Percentiles rank a stretch among this genome's conserved stretches.
Conservation (phyloP, 2,329 filamentous ascomycete species). For the Trichoderma sp. region DNA sequence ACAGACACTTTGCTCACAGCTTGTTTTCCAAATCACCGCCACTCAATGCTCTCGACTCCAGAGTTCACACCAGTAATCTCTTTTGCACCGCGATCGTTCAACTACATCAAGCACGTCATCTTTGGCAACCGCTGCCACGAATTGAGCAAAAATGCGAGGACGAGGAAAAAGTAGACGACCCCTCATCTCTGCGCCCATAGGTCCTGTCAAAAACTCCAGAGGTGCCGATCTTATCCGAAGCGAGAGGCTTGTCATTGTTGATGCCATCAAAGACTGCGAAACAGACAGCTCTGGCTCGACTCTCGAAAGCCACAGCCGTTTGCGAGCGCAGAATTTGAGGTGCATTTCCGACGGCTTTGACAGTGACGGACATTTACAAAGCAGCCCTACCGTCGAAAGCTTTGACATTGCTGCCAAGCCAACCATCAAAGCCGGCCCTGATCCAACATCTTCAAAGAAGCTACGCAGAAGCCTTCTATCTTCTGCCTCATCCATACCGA, state of each 20-base stretch:
- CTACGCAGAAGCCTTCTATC: constrained; percentile 22
- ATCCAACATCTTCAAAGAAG: constrained; percentile 20
- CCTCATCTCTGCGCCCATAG: constrained; percentile 37
- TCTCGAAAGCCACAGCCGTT: constrained; percentile 4
- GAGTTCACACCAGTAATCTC: background rate
- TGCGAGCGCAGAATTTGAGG: constrained; percentile 24
- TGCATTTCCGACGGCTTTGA: constrained; percentile 34
- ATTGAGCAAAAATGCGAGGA: constrained; percentile 6
- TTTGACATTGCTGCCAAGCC: constrained; percentile 29
- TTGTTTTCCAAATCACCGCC: background rate
- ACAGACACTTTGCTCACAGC: background rate
- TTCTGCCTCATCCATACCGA: constrained; percentile 19
- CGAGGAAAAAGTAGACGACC: constrained; percentile 27
- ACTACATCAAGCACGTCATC: background rate
- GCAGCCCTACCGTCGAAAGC: constrained; percentile 32
- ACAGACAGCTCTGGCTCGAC: constrained; percentile 22
- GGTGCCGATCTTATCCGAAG: constrained; percentile 37
- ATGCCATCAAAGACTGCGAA: constrained; percentile 36
- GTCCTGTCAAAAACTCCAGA: constrained; percentile 38
- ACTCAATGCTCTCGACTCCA: background rate
- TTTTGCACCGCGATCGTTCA: background rate
- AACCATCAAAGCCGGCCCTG: constrained; percentile 19
- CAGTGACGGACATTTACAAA: constrained; percentile 26
- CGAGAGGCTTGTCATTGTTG: constrained; percentile 35
- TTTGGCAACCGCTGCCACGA: background rate